phyloP scores from a whole-genome alignment of 176 grass and related monocot species.

The Musa troglodytarum region DNA sequence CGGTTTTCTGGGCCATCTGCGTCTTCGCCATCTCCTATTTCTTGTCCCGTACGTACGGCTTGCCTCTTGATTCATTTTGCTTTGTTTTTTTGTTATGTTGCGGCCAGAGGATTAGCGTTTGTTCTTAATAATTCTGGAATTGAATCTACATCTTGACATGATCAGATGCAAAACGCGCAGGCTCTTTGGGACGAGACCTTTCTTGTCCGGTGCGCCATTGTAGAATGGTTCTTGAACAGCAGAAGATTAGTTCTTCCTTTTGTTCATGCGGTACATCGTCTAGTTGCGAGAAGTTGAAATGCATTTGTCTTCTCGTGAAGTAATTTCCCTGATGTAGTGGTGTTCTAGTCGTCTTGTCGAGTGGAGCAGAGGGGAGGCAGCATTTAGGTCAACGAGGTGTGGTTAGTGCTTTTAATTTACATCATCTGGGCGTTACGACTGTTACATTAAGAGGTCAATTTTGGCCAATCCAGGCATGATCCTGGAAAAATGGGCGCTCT shows the following conservation, averaged over 20 bases:
- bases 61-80: not conserved
- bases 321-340: no score
- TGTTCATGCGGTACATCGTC: not conserved
- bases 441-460: not conserved
- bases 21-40: conserved; percentile 81
- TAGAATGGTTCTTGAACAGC: not conserved
- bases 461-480: not conserved
- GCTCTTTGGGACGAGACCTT: not conserved
- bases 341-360: no score
- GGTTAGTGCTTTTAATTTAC: not conserved
- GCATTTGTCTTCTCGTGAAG: not conserved
- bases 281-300: not conserved
- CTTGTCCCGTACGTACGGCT: conserved; percentile 56
- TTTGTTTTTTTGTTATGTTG: not conserved
- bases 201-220: not conserved
- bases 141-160: not conserved
- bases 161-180: not conserved
- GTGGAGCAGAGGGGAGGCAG: no score
- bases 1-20: conserved; percentile 79
- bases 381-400: no score
- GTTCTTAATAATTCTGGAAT: not conserved
- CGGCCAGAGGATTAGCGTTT: no score
- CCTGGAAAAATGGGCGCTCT: not conserved
- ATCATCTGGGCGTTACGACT: not conserved
- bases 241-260: not conserved